Evolutionary conservation across 2,329 filamentous ascomycete genomes (phyloP), one percentile per base, ranked within the genome.

Genomic region (Pyrenophora teres): DNA sequence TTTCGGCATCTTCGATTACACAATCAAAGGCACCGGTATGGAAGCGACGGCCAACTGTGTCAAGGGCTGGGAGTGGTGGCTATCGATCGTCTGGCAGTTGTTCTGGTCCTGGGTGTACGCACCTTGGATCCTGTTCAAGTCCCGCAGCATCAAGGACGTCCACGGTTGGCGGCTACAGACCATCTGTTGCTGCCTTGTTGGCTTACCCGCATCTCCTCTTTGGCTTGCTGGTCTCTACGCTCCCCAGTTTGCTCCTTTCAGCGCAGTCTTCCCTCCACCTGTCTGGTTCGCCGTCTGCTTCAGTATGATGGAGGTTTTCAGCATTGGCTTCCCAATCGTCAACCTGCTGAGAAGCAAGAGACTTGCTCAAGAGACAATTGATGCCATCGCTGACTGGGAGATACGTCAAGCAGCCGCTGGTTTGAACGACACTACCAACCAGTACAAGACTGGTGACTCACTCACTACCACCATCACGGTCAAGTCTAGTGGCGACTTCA

Each of bases 11-110:
- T 67, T 68, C 38, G 54, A 70, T 18, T 71, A 67, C 51, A 65
- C 59, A 1, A 48, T 69, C 7, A 39, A 59, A 21, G 68, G 67
- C 5, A 66, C 66, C 1, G 59, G 53, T 3, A 52, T 50, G 32
- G 65, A 70, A 48, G 47, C 62, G 13, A 54, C 62, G 13, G 46
- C 59, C 19, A 59, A 64, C 30, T 72, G 68, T 37, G 60, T 57
- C 38, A 68, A 67, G 41, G 70, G 70, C 3, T 73, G 70, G 70
- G 69, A 72, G 35, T 73, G 70, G 70, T 72, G 69, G 69, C 53
- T 68, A 3, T 68, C 68, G 0, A 67, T 73, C 10, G 62, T 71
- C 2, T 73, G 70, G 70, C 70, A 72, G 35, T 63, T 73, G 16
- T 69, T 71, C 56, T 73, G 70, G 70, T 60, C 67, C 2, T 73